Evolutionary conservation across 495 filamentous ascomycete genomes (phyloP), one percentile per base, ranked within the genome.

Genomic region (Penicillium soppii): DNA sequence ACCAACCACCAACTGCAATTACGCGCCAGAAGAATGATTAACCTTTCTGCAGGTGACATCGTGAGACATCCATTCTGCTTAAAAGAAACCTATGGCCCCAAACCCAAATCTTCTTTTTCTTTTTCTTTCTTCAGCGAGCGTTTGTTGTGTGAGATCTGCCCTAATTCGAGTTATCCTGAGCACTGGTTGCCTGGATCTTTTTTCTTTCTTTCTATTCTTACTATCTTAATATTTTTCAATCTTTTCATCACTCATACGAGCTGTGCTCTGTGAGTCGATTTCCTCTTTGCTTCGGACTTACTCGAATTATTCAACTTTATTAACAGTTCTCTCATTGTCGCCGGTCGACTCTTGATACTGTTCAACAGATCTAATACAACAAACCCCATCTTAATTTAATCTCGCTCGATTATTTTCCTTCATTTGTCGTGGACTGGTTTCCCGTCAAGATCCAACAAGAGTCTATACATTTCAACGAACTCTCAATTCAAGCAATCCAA

Each of bases 81-180:
- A 65, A 73, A 71, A 68, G 44, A 47, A 61, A 56, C 47, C 54
- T 46, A 59, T 58, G 79, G 66, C 67, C 62, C 67, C 67, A 74
- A 63, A 55, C 63, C 57, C 58, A 69, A 51, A 55, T 66, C 43
- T 59, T 58, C 57, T 56, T 59, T 67, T 61, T 69, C 64, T 69
- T 66, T 72, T 81, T 66, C 59, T 76, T 74, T 85, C 84, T 80
- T 76, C 81, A 85, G 86, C 87, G 88, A 89, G 86, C 78, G 77
- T 73, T 83, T 83, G 84, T 82, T 80, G 46, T 70, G 72, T 73
- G 76, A 75, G 79, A 85, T 78, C 79, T 87, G 72, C 63, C 44
- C 54, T n/a, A 58, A 55, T 65, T 78, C 75, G 76, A 66, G 72
- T 76, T 73, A 70, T 71, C 63, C 70, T 69, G 61, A 68, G 67